phyloP scores from a whole-genome alignment of 148 eudicot species.

The Silene conica region DNA sequence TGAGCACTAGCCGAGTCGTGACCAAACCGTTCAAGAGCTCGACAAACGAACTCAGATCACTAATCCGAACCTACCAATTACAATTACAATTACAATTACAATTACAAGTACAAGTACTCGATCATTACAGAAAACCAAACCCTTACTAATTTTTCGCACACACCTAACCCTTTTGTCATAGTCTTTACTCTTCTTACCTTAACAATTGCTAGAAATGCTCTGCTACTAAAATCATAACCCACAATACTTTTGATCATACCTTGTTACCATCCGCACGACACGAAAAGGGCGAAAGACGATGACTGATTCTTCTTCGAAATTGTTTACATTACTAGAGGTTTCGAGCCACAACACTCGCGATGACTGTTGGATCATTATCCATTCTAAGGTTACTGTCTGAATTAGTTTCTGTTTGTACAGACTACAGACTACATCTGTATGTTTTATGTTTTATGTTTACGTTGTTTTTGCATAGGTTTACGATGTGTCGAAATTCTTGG shows the following conservation, averaged over 20 bases:
- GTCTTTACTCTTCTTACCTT: not conserved
- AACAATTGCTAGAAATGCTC: not conserved
- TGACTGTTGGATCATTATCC: conserved; percentile 10
- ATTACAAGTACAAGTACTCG: no score
- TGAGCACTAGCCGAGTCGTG: no score
- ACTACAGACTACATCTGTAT: no score
- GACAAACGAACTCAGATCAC: no score
- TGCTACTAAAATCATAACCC: not conserved
- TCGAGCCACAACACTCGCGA: conserved; percentile 3
- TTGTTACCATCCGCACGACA: not conserved
- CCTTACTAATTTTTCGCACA: not conserved
- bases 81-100: no score
- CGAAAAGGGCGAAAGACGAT: not conserved
- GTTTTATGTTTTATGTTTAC: not conserved
- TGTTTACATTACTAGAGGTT: conserved; percentile 7
- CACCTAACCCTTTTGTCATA: conserved; percentile 4
- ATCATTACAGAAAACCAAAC: no score
- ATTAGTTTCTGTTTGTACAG: not conserved
- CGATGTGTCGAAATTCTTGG: conserved; percentile 45
- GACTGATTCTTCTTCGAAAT: not conserved
- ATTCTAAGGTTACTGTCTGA: conserved; percentile 1
- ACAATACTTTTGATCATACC: not conserved
- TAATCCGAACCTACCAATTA: no score
- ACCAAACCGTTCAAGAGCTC: no score
- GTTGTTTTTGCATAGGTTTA: conserved; percentile 30